Conservation (phyloP, 108 stramenopile species). For the Aurantiochytrium sp. region DNA sequence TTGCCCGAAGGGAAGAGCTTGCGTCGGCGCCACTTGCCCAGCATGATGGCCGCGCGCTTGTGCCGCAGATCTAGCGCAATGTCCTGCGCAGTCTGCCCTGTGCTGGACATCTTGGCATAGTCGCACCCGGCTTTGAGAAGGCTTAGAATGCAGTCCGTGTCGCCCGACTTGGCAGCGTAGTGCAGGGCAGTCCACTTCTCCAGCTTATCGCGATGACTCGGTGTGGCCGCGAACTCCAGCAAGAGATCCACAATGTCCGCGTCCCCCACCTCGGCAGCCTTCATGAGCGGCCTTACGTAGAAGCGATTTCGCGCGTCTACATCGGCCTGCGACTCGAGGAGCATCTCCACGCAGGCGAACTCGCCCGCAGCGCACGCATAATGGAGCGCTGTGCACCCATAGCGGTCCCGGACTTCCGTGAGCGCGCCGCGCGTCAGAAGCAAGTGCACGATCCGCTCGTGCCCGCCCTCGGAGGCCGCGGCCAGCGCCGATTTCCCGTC, state of each 20-base stretch:
- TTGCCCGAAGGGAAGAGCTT: conserved; percentile 3
- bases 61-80: not conserved
- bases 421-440: not conserved
- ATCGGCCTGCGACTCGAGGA: not conserved
- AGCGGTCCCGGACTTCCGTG: not conserved
- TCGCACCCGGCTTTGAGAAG: not conserved
- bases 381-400: not conserved
- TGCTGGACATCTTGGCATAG: not conserved
- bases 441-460: not conserved
- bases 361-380: not conserved
- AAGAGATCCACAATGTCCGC: not conserved
- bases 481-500: conserved; percentile 2
- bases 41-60: conserved; percentile 1
- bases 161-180: conserved; percentile 12
- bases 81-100: not conserved
- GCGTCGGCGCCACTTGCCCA: not conserved
- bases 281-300: not conserved
- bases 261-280: not conserved
- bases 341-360: not conserved
- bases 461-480: not conserved
- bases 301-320: not conserved
- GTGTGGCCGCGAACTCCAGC: not conserved
- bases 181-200: conserved; percentile 30
- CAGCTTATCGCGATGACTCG: not conserved
- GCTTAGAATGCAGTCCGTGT: not conserved